Percentiles rank a stretch among this genome's conserved stretches.
phyloP scores from a whole-genome alignment of 208 protist genomes.

The Trypanosoma theileri region DNA sequence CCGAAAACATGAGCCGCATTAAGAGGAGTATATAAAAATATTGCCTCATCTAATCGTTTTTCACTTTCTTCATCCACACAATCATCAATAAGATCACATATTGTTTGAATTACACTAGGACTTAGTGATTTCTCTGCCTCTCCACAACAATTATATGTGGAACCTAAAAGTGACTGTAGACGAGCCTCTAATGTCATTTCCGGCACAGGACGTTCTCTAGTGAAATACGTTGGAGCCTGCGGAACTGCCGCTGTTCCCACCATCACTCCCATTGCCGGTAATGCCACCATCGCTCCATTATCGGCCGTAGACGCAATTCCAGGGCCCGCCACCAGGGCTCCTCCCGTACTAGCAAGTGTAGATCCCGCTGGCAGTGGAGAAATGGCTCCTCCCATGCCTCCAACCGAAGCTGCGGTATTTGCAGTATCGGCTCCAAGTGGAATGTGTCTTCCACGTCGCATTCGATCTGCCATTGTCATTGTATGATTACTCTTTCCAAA shows the following conservation, averaged over 20 bases:
- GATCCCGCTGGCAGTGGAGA: neutral
- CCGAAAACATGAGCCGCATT: constrained; percentile 76
- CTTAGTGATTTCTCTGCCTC: constrained; percentile 56
- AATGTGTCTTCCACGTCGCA: constrained; percentile 26
- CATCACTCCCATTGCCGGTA: constrained; percentile 59
- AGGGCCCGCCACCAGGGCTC: constrained; percentile 43
- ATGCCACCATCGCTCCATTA: constrained; percentile 29
- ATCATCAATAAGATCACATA: constrained; percentile 69
- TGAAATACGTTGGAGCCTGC: constrained; percentile 35
- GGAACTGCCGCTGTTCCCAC: constrained; percentile 22
- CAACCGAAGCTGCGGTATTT: neutral
- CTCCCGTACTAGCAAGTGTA: constrained; percentile 28
- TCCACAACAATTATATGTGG: constrained; percentile 75
- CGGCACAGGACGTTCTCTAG: constrained; percentile 51
- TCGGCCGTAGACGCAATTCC: constrained; percentile 11
- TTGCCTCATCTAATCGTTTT: constrained; percentile 52
- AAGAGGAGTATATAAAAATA: constrained; percentile 63
- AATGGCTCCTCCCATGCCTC: constrained; percentile 6
- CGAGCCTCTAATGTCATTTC: constrained; percentile 67
- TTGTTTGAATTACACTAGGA: constrained; percentile 67
- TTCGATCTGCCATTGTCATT: constrained; percentile 65
- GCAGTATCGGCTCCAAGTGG: constrained; percentile 10
- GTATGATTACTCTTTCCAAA: constrained; percentile 85
- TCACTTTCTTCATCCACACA: constrained; percentile 60
- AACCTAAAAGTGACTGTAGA: constrained; percentile 63